Evolutionary conservation across 1,284 basidiomycete genomes (phyloP).

Genomic region (Singerocomus inundabilis): DNA sequence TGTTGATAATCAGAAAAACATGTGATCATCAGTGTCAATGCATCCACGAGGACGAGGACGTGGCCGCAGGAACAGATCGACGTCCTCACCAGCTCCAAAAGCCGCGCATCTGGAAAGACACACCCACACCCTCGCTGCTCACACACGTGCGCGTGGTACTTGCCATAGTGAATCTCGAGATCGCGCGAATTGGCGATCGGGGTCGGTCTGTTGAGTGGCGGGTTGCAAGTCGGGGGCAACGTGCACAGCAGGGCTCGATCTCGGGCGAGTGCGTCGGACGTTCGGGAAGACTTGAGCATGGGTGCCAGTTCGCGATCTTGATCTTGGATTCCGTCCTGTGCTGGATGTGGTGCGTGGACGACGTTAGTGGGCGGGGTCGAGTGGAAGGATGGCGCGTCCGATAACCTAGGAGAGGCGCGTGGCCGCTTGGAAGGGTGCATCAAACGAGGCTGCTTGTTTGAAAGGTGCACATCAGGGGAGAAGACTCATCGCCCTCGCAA

Average conservation of each 20-base stretch:
- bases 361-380: conserved; percentile 1
- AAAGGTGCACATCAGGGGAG: no score
- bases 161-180: conserved; percentile 78
- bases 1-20: conserved; percentile 31
- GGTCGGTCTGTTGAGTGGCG: conserved; percentile 51
- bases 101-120: conserved; percentile 81
- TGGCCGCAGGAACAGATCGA: conserved; percentile 4
- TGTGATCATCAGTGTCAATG: not conserved
- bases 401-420: conserved; percentile 27
- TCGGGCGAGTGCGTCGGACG: conserved; percentile 6
- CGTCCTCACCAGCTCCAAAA: conserved; percentile 70
- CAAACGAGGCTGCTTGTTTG: not conserved
- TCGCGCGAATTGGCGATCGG: conserved; percentile 60
- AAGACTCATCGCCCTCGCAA: no score
- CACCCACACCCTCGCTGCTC: conserved; percentile 64
- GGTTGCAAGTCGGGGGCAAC: conserved; percentile 81
- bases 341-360: not conserved
- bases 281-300: conserved; percentile 30
- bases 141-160: conserved; percentile 83
- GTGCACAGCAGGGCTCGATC: conserved; percentile 58
- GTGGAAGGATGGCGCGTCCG: conserved; percentile 18
- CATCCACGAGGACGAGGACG: not conserved
- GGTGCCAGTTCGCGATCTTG: conserved; percentile 19
- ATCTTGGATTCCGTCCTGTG: not conserved
- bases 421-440: conserved; percentile 31